A percentile compares a stretch with the other conserved stretches of the same genome.
Conservation (phyloP, 768 basidiomycete genomes). For the Pulveroboletus frians region DNA sequence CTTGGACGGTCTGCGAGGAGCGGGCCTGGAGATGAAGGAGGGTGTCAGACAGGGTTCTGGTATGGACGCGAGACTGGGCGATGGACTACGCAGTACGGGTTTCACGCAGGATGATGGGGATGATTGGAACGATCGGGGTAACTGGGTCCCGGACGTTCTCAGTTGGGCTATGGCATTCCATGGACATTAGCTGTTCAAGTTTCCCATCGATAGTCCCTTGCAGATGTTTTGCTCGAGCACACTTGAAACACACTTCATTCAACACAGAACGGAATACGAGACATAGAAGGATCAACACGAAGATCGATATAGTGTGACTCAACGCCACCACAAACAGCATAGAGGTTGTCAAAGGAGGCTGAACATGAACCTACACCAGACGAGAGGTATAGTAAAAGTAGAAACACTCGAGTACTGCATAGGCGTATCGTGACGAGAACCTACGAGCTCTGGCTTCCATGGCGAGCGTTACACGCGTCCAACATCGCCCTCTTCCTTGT, state of each 20-base stretch:
- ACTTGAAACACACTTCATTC: neutral
- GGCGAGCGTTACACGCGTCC: conserved; percentile 23
- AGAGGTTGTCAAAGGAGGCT: neutral
- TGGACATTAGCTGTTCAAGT: neutral
- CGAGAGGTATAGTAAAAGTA: neutral
- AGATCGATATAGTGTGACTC: conserved; percentile 13
- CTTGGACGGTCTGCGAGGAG: conserved; percentile 52
- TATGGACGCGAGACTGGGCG: conserved; percentile 38
- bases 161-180: neutral
- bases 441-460: neutral
- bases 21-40: conserved; percentile 39
- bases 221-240: neutral
- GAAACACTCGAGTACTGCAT: neutral
- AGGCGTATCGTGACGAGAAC: neutral
- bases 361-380: neutral
- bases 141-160: neutral
- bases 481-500: conserved; percentile 30
- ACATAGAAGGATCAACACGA: neutral
- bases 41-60: conserved; percentile 36
- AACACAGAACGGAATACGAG: neutral
- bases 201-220: neutral
- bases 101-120: neutral
- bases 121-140: neutral
- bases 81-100: conserved; percentile 16
- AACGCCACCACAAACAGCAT: conserved; percentile 10